Conservation (phyloP, 331 rosid genomes). For the Phaseolus coccineus region DNA sequence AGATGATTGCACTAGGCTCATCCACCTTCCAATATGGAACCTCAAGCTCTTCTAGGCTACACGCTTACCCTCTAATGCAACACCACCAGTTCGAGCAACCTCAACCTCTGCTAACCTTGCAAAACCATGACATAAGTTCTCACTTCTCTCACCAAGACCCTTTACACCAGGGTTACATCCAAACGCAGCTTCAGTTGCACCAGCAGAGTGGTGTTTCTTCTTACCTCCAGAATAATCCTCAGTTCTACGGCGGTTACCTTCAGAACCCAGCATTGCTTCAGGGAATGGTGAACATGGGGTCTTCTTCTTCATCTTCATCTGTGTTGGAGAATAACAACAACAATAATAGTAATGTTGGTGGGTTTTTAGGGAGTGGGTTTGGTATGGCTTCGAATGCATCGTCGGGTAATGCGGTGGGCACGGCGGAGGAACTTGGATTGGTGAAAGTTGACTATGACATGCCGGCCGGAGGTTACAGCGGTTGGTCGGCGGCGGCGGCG, state of each 20-base stretch:
- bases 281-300: slow-evolving; percentile 72
- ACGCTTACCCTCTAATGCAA: slow-evolving; percentile 61
- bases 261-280: slow-evolving; percentile 76
- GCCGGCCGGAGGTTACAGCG: slow-evolving; percentile 65
- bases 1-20: slow-evolving; percentile 74
- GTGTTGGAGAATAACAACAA: slow-evolving; percentile 53
- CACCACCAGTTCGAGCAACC: slow-evolving; percentile 45
- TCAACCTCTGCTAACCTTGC: slow-evolving; percentile 60
- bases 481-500: slow-evolving; percentile 67
- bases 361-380: slow-evolving; percentile 58
- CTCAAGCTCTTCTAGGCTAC: slow-evolving; percentile 50
- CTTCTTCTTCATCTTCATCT: slow-evolving; percentile 52
- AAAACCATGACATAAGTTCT: slow-evolving; percentile 63
- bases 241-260: slow-evolving; percentile 56
- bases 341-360: slow-evolving; percentile 21
- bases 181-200: slow-evolving; percentile 86
- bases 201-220: slow-evolving; percentile 57
- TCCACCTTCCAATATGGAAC: slow-evolving; percentile 70
- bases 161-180: slow-evolving; percentile 72
- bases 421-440: slow-evolving; percentile 63
- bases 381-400: slow-evolving; percentile 60
- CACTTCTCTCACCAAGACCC: slow-evolving; percentile 60
- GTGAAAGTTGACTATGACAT: slow-evolving; percentile 92
- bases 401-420: slow-evolving; percentile 40
- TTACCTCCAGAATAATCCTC: slow-evolving; percentile 50